Conservation (phyloP, 768 basidiomycete genomes). For the Auricularia cornea region DNA sequence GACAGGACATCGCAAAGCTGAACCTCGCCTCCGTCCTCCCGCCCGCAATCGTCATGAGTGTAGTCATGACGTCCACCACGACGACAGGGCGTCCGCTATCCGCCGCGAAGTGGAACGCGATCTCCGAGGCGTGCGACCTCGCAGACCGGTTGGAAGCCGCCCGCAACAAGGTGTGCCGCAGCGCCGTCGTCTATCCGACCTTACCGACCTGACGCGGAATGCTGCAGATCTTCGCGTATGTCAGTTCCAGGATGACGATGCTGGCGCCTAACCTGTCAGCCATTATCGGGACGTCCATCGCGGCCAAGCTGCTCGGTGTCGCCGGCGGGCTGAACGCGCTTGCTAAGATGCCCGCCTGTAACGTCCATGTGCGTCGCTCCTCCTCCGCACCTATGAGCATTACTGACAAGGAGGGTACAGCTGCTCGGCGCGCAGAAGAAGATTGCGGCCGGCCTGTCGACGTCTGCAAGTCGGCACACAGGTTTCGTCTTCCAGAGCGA, state of each 20-base stretch:
- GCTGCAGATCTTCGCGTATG: constrained; percentile 90
- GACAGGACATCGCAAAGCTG: constrained; percentile 82
- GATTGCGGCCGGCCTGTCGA: constrained; percentile 86
- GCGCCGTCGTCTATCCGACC: constrained; percentile 4
- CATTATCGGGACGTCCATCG: constrained; percentile 97
- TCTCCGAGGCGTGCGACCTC: constrained; percentile 80
- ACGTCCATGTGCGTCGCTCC: constrained; percentile 67
- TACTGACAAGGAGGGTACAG: constrained; percentile 31
- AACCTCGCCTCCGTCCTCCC: constrained; percentile 73
- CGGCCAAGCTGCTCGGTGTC: constrained; percentile 94
- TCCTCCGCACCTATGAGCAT: not conserved
- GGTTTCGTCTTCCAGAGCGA: constrained; percentile 97
- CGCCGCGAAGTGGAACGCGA: constrained; percentile 66
- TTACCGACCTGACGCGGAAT: too few species aligned
- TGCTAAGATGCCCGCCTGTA: constrained; percentile 91
- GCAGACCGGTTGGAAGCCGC: constrained; percentile 84
- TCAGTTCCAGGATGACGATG: constrained; percentile 97
- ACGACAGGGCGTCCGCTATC: constrained; percentile 68
- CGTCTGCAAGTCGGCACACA: constrained; percentile 81
- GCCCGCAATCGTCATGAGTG: constrained; percentile 88
- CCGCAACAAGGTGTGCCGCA: constrained; percentile 63
- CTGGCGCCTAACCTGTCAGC: constrained; percentile 97
- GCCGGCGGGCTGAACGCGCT: constrained; percentile 88
- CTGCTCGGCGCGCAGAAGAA: constrained; percentile 92
- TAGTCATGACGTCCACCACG: constrained; percentile 91